These are phyloP conservation scores for Acer saccharum DNA, from an alignment of 345 rosid genomes.

Conservation along the genomic window DNA sequence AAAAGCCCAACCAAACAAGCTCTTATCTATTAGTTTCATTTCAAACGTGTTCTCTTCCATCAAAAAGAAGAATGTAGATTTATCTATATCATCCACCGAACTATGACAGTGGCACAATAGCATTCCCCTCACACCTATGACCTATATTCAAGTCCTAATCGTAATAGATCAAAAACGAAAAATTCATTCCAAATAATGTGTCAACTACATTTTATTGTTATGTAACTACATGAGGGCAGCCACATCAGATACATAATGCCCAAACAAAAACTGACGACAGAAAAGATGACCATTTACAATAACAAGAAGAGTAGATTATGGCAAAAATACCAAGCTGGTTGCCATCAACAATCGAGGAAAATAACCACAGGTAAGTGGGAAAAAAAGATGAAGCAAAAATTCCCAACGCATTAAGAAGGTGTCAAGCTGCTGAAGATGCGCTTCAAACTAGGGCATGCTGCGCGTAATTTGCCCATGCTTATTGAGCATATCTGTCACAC, in stretches of 20 bases:
- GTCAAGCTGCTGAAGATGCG: slow-evolving; percentile 69
- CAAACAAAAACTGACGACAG: slow-evolving; percentile 2
- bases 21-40: background rate
- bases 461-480: slow-evolving; percentile 71
- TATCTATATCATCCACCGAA: background rate
- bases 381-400: background rate
- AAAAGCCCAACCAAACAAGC: too few relatives aligned
- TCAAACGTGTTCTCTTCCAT: background rate
- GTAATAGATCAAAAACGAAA: background rate
- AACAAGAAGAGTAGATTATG: background rate
- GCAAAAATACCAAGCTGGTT: background rate
- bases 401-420: slow-evolving; percentile 22
- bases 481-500: slow-evolving; percentile 56
- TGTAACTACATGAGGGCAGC: slow-evolving; percentile 9
- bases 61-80: too few relatives aligned
- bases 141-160: too few relatives aligned
- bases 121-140: too few relatives aligned
- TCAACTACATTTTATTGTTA: slow-evolving; percentile 7
- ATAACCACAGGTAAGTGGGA: background rate
- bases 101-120: too few relatives aligned
- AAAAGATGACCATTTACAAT: slow-evolving; percentile 19
- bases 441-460: slow-evolving; percentile 77
- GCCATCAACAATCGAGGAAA: background rate
- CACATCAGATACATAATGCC: slow-evolving; percentile 6
- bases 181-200: background rate